Evolutionary conservation across 805 yeast species (phyloP), one percentile per base, ranked within the genome.

Genomic region (Lachancea quebecensis): DNA sequence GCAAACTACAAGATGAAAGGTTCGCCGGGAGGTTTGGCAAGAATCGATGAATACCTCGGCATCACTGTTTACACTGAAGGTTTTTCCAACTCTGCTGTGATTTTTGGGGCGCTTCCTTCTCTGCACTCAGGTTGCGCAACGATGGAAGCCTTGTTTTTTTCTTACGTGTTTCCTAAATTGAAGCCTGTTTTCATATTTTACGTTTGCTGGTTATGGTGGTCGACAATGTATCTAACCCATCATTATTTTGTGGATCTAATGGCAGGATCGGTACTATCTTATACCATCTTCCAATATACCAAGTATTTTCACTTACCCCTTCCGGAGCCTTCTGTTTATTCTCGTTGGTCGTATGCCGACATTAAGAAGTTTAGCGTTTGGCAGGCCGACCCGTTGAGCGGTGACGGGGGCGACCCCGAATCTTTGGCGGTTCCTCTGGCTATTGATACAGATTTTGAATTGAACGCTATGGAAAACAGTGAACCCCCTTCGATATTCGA

Each of bases 141-240:
- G 3, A 83, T 91, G 87, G 96, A 90, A 61, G 95, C 89, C 1
- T 70, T 90, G 49, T 93, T 93, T 67, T 70, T 93, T 58, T 71
- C 81, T 43, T 87, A 88, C 70, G 69, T 89, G 45, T 90, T 90
- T 62, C 98, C 98, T 10, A 72, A 68, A 35, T 70, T 71, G 39
- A 71, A 79, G 1, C 79, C 83, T 7, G 48, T 85, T 6, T 85
- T 88, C 73, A 73, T 82, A 61, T 66, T 72, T 15, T 93, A 91
- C 62, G 93, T 88, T n/a, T 68, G 79, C 51, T 88, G 95, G 95
- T 74, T 93, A 54, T 91, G 98, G 98, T 93, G 96, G 95, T 78
- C 93, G 41, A 93, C 98, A 12, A 91, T 91, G 99, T 91, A 91
- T 65, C 74, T 91, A 58, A 91, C 97, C 0, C 99, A 91, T 66